Evolutionary conservation across 2,329 filamentous ascomycete species (phyloP), one percentile per base, ranked within the genome.

Genomic region (Pezicula rhizophila): DNA sequence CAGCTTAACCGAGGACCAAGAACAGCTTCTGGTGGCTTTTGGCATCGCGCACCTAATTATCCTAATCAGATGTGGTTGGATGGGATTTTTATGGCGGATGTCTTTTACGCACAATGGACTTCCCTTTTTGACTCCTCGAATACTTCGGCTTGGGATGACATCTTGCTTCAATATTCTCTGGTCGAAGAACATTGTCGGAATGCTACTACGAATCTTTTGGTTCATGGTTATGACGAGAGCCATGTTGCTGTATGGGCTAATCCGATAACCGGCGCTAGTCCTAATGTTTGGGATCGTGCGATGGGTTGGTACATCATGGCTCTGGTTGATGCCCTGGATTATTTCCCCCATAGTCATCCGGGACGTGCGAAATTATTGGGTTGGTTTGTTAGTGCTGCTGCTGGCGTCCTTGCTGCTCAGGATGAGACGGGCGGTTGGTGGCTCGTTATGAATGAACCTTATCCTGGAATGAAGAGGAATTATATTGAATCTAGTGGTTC

Each of bases 61-160:
- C 67, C 66, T 15, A 69, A 77, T 52, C 74, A 80, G 57, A 78
- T 79, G 76, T 79, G 77, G 77, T 67, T 80, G 0, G 76, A 79
- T 50, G 78, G 78, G 1, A 74, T 76, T 18, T 77, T 68, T 61
- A 76, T 76, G 73, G 70, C 71, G 1, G 48, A 52, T 7, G 55
- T 58, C 6, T 64, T 64, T 47, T 64, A 64, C 38, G 57, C 61
- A 14, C 53, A 60, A 34, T 58, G 57, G 51, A 60, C 58, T 5
- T 44, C 44, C 6, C 33, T 57, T 10, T 62, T 59, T 25, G 57
- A 59, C n/a, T 38, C 49, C 4, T 48, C 43, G n/a, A 64, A 64
- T 44, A 47, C 42, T 7, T 57, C 58, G 2, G 61, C 62, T 0
- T 65, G 56, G 54, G 54, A 63, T 34, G 59, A 63, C 25, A 58